Percentiles rank a stretch among this genome's conserved stretches.
Conservation (phyloP, 2,329 filamentous ascomycete species). For the Fusarium anthophilum region DNA sequence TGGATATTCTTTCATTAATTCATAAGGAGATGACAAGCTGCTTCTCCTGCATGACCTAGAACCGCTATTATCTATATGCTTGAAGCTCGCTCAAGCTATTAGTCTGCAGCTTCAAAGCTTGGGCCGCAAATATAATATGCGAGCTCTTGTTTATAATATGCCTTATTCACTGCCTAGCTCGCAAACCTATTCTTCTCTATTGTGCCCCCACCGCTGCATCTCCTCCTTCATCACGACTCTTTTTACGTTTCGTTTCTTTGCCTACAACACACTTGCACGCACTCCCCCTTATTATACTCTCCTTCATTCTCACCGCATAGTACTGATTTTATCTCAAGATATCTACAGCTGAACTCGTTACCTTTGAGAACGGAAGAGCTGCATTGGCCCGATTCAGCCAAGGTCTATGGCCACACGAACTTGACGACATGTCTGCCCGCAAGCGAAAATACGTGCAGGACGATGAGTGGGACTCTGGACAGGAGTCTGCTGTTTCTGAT, state of each 20-base stretch:
- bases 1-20: slow-evolving; percentile 18
- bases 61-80: not conserved
- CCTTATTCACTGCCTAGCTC: slow-evolving; percentile 36
- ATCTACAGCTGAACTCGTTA: slow-evolving; percentile 43
- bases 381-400: slow-evolving; percentile 42
- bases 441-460: slow-evolving; percentile 47
- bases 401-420: slow-evolving; percentile 11
- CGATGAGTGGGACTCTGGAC: slow-evolving; percentile 44
- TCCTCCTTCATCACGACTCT: slow-evolving; percentile 1
- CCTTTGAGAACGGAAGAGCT: slow-evolving; percentile 46
- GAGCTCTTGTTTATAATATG: slow-evolving; percentile 3
- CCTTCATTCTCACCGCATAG: not conserved
- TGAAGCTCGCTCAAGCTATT: not conserved
- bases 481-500: slow-evolving; percentile 37
- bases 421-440: slow-evolving; percentile 29
- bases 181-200: slow-evolving; percentile 19
- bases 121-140: not conserved
- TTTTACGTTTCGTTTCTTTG: not conserved
- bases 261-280: not conserved
- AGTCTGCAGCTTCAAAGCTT: not conserved
- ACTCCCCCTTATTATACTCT: not conserved
- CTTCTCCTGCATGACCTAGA: not conserved
- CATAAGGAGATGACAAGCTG: not conserved
- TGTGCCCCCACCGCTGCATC: slow-evolving; percentile 14
- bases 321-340: slow-evolving; percentile 44